Evolutionary conservation across 257 asterid genomes (phyloP).

Genomic region (Nicotiana obtusifolia): DNA sequence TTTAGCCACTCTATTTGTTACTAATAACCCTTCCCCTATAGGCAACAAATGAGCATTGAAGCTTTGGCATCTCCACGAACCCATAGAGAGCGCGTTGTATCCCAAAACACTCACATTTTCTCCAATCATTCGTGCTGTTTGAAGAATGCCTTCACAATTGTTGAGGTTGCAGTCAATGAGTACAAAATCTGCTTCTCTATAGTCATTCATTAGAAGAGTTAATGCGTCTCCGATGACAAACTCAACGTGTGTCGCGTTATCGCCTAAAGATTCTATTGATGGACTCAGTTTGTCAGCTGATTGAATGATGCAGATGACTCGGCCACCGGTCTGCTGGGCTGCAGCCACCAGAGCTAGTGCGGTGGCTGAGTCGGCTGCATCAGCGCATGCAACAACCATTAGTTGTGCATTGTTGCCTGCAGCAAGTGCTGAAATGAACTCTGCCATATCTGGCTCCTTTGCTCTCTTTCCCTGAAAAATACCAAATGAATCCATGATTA

Average conservation of each 20-base stretch:
- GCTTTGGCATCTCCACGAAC: constrained; percentile 23
- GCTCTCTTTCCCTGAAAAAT: constrained; percentile 43
- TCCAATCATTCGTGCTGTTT: constrained; percentile 2
- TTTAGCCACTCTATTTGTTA: constrained; percentile 21
- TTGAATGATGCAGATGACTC: constrained; percentile 43
- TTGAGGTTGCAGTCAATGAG: constrained; percentile 57
- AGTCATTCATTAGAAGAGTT: constrained; percentile 23
- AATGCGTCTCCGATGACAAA: constrained; percentile 46
- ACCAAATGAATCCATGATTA: not conserved
- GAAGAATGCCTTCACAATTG: constrained; percentile 34
- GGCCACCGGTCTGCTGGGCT: constrained; percentile 69
- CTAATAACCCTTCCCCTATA: constrained; percentile 54
- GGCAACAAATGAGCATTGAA: constrained; percentile 47
- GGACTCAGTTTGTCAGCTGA: constrained; percentile 15
- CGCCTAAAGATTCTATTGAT: constrained; percentile 21
- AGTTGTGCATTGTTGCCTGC: constrained; percentile 65
- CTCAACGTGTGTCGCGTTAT: constrained; percentile 23
- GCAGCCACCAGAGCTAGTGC: constrained; percentile 53
- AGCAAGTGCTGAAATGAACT: constrained; percentile 76
- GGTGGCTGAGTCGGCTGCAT: constrained; percentile 35
- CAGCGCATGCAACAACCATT: constrained; percentile 51
- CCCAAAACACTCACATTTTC: constrained; percentile 35
- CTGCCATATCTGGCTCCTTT: constrained; percentile 61
- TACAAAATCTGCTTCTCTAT: constrained; percentile 43
- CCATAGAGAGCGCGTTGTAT: constrained; percentile 56